Base-by-base conservation (phyloP, 495 filamentous ascomycete species). In the Xylaria acuta region DNA sequence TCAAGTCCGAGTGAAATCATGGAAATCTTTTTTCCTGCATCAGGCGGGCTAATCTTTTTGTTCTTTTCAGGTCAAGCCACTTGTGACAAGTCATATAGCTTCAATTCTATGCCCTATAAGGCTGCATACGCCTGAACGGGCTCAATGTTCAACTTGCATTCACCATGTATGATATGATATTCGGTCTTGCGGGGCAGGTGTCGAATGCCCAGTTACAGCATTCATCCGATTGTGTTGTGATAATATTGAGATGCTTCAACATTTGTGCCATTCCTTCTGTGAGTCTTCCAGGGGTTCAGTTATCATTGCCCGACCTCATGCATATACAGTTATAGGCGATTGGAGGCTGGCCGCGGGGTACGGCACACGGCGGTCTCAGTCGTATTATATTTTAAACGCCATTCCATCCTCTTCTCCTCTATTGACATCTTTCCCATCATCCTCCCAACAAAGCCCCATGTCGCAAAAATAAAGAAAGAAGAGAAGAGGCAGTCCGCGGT, bases 1-100 rank as follows among this genome's bases (percentile, higher is more conserved):
- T 59, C 56, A 59, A 59, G 56, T 59, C 56, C 56, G 56, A 30
- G 56, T 30, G 30, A 59, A 59, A 59, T 59, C 56, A 59, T 5
- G 30, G 36, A 5, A 36, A 6, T 20, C 3, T 59, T 4, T 36
- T n/a, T 36, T 59, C 16, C 30, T 34, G 45, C 5, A 22, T 5
- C 5, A 49, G 20, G 7, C 45, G 6, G 18, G 20, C 1, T 0
- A 20, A 20, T 0, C 5, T 6, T 49, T 49, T 49, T 47, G 45
- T 20, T 47, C 16, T 47, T 47, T 47, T 6, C 20, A n/a, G n/a
- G 18, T 20, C 4, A 16, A 16, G 40, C 40, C 40, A 43, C 40
- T 45, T 16, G 3, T 18, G 41, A 45, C 18, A 18, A 4, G 41
- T 45, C 41, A 45, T 45, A 16, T 36, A 12, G 8, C 14, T 3